A percentile compares a stretch with the other conserved stretches of the same genome.
Conservation (phyloP, 2,329 filamentous ascomycete genomes). For the Penicillium sp. region DNA sequence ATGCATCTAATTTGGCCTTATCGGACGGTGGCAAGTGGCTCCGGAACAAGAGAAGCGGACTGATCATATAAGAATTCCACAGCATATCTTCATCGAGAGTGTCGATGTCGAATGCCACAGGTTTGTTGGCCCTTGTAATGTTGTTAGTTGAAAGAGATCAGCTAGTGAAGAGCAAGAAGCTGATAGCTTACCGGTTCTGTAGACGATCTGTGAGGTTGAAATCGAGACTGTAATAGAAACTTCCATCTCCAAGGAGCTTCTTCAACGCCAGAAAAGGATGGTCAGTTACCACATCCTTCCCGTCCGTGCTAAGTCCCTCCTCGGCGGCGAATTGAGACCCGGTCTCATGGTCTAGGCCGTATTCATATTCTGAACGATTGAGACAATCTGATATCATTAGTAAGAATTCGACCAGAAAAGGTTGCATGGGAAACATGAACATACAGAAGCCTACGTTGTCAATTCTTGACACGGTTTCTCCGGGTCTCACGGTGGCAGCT, state of each 20-base stretch:
- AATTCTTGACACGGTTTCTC: constrained; percentile 87
- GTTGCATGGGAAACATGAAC: constrained; percentile 28
- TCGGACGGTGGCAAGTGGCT: constrained; percentile 75
- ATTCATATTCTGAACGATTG: constrained; percentile 81
- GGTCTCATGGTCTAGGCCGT: constrained; percentile 61
- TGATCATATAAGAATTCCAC: constrained; percentile 99
- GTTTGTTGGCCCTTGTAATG: constrained; percentile 64
- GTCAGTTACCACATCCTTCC: constrained; percentile 70
- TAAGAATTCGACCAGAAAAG: neutral
- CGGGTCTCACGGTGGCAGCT: constrained; percentile 79
- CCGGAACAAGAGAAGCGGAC: constrained; percentile 84
- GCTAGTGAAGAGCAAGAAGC: neutral
- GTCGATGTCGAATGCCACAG: constrained; percentile 81
- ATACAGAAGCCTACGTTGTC: constrained; percentile 76
- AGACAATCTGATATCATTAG: constrained; percentile 65
- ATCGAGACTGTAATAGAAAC: constrained; percentile 98
- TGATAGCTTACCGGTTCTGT: constrained; percentile 69
- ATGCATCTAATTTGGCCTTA: constrained; percentile 76
- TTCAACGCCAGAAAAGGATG: constrained; percentile 89
- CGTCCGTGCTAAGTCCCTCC: constrained; percentile 54
- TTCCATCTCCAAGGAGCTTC: constrained; percentile 88
- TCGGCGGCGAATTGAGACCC: constrained; percentile 56
- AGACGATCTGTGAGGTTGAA: constrained; percentile 93
- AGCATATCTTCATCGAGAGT: constrained; percentile 89
- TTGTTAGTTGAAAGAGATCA: constrained; percentile 13